These are phyloP conservation scores for Microdochium paspali DNA, from an alignment of 2,329 filamentous ascomycete genomes.

Conservation along the genomic window DNA sequence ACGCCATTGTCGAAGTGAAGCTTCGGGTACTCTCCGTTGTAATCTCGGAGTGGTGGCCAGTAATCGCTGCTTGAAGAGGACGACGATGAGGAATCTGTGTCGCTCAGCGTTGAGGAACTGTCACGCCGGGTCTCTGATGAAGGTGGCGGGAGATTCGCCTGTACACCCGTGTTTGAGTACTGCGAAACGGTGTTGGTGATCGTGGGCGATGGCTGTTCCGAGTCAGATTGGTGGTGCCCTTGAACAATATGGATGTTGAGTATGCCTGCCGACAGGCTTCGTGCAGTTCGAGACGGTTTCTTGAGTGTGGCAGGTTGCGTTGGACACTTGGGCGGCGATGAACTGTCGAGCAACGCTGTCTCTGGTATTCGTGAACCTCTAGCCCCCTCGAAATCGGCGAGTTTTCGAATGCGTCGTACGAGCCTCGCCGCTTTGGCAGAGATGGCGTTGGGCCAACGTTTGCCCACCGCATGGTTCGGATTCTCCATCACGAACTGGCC, in stretches of 20 bases:
- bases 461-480: not conserved
- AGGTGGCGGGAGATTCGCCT: not conserved
- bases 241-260: not conserved
- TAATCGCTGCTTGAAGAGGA: not conserved
- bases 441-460: not conserved
- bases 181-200: not conserved
- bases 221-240: not conserved
- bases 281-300: not conserved
- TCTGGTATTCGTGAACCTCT: not conserved
- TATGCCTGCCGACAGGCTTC: not conserved
- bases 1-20: not conserved
- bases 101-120: not conserved
- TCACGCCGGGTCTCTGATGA: not conserved
- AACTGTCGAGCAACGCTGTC: not conserved
- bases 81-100: not conserved
- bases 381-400: not conserved
- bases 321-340: not conserved
- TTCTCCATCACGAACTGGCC: not conserved
- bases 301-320: not conserved
- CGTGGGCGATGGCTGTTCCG: not conserved
- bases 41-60: not conserved
- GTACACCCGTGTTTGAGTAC: not conserved
- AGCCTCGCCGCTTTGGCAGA: not conserved
- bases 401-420: not conserved
- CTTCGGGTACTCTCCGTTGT: not conserved